Conservation (phyloP, 768 basidiomycete genomes). For the Agrocybe praecox region DNA sequence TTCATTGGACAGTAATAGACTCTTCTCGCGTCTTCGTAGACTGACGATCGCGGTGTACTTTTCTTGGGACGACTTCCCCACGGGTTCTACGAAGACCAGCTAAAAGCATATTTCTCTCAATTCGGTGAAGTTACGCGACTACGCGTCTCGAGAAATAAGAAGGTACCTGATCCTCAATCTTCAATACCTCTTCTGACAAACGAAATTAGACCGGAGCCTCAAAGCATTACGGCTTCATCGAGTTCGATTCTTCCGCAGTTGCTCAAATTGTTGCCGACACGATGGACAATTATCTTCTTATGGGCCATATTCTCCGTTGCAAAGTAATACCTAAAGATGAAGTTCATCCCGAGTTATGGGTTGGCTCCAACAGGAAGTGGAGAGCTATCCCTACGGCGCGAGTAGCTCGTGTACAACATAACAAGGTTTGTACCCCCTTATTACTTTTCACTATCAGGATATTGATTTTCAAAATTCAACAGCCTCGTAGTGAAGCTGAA, state of each 20-base stretch:
- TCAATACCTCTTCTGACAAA: neutral
- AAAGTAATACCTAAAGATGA: conserved; percentile 87
- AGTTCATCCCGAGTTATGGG: conserved; percentile 93
- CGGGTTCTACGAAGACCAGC: conserved; percentile 96
- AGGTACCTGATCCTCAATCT: conserved; percentile 44
- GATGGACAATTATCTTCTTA: conserved; percentile 97
- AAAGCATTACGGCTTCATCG: conserved; percentile 97
- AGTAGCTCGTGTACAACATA: conserved; percentile 72
- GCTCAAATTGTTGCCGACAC: conserved; percentile 97
- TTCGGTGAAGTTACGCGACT: conserved; percentile 90
- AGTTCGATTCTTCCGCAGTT: conserved; percentile 87
- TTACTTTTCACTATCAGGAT: neutral
- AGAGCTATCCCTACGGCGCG: conserved; percentile 72
- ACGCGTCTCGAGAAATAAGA: conserved; percentile 91
- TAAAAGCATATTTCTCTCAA: conserved; percentile 91
- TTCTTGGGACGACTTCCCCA: conserved; percentile 93
- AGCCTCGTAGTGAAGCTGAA: conserved; percentile 78
- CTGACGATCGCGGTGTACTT: conserved; percentile 77
- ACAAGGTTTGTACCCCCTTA: conserved; percentile 66
- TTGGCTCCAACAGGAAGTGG: conserved; percentile 96
- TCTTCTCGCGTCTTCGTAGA: conserved; percentile 23
- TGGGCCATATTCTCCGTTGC: conserved; percentile 93
- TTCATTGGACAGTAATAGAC: neutral
- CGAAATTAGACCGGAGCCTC: conserved; percentile 81
- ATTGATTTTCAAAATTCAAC: neutral